Conservation (phyloP, 768 basidiomycete genomes). For the Termitomyces sp. region DNA sequence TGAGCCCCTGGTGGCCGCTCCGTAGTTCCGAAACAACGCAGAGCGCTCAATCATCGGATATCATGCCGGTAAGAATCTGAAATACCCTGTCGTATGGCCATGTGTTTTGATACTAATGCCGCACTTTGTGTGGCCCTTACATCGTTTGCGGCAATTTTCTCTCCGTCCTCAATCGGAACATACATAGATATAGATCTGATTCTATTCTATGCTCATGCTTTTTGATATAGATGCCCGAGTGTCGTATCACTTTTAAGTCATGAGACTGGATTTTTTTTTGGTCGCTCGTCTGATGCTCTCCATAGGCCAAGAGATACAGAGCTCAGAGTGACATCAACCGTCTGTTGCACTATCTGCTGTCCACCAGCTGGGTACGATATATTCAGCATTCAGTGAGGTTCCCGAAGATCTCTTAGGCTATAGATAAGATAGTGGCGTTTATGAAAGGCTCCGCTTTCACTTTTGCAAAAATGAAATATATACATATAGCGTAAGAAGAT, state of each 20-base stretch:
- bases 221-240: no score
- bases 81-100: not conserved
- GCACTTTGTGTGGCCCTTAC: conserved; percentile 9
- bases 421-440: not conserved
- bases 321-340: not conserved
- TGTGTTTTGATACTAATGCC: not conserved
- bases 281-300: no score
- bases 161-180: not conserved
- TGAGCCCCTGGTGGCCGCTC: not conserved
- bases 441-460: not conserved
- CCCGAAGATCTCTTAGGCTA: not conserved
- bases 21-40: conserved; percentile 3
- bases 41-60: not conserved
- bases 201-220: no score
- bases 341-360: not conserved
- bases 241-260: not conserved
- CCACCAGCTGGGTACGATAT: not conserved
- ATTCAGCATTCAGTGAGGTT: not conserved
- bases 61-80: not conserved
- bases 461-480: not conserved
- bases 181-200: no score
- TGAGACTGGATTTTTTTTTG: not conserved
- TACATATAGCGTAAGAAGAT: not conserved
- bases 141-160: not conserved
- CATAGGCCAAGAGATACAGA: not conserved